These are phyloP conservation scores for Paramecium sexaurelia DNA, from an alignment of 73 alveolate species.

Conservation along the genomic window DNA sequence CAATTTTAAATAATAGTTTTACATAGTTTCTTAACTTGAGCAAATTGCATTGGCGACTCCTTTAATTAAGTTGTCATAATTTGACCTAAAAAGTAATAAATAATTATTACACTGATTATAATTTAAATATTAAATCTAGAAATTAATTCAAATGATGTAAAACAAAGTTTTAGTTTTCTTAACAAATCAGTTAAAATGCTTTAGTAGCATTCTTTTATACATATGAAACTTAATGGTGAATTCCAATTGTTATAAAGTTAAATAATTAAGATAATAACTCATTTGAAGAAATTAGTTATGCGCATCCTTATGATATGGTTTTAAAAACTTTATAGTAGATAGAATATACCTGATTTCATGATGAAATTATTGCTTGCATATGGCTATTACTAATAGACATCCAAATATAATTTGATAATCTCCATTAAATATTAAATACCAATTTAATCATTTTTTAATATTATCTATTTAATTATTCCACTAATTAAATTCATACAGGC, in stretches of 20 bases:
- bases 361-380: background rate
- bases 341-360: background rate
- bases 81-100: background rate
- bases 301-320: background rate
- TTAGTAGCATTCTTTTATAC: constrained; percentile 27
- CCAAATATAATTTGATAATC: background rate
- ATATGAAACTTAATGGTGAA: background rate
- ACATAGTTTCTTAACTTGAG: background rate
- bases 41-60: constrained; percentile 58
- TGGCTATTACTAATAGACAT: background rate
- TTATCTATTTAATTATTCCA: constrained; percentile 17
- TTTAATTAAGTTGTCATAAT: constrained; percentile 21
- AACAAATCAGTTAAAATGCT: constrained; percentile 43
- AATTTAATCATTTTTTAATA: background rate
- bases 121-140: background rate
- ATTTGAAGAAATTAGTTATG: background rate
- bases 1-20: background rate
- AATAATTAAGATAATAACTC: background rate
- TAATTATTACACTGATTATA: background rate
- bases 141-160: background rate
- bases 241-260: constrained; percentile 5
- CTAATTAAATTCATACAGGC: background rate
- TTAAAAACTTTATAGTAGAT: background rate
- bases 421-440: constrained; percentile 16
- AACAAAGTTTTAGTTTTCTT: background rate